phyloP scores from a whole-genome alignment of 805 yeast genomes.

The Alloascoidea hylecoeti region DNA sequence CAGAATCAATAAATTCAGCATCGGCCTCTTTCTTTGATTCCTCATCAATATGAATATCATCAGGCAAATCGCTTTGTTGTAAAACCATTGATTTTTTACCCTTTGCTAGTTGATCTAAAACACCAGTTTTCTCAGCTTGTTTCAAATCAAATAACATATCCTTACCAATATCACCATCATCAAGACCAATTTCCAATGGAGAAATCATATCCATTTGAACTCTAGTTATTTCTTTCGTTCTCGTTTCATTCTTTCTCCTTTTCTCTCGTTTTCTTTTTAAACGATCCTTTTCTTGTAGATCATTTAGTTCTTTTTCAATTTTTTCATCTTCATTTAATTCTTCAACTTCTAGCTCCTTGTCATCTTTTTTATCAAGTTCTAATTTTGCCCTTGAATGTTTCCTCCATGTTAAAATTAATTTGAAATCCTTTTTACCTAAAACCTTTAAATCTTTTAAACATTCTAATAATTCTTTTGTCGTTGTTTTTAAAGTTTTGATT shows the following conservation, averaged over 20 bases:
- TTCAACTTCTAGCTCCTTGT: slow-evolving; percentile 44
- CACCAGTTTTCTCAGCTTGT: slow-evolving; percentile 81
- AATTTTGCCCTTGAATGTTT: slow-evolving; percentile 67
- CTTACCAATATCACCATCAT: slow-evolving; percentile 71
- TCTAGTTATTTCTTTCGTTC: slow-evolving; percentile 78
- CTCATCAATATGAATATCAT: slow-evolving; percentile 16
- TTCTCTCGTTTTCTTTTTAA: slow-evolving; percentile 65
- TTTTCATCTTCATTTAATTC: slow-evolving; percentile 77
- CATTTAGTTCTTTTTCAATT: slow-evolving; percentile 73
- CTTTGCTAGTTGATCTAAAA: slow-evolving; percentile 52
- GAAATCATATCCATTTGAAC: slow-evolving; percentile 95
- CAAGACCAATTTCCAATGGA: slow-evolving; percentile 85
- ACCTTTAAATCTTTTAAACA: slow-evolving; percentile 89
- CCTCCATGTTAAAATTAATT: slow-evolving; percentile 77
- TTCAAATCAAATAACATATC: slow-evolving; percentile 73
- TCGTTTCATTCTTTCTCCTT: slow-evolving; percentile 66
- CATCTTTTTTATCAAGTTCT: slow-evolving; percentile 46
- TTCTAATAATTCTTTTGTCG: slow-evolving; percentile 65
- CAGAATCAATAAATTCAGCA: slow-evolving; percentile 6
- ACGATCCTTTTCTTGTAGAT: slow-evolving; percentile 57
- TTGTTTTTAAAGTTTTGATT: slow-evolving; percentile 57
- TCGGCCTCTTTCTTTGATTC: slow-evolving; percentile 12
- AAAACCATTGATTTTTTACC: slow-evolving; percentile 53
- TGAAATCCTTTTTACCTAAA: slow-evolving; percentile 88
- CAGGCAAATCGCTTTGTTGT: too few relatives aligned